Evolutionary conservation across 306 rosid genomes (phyloP).

Genomic region (Vigna radiata): DNA sequence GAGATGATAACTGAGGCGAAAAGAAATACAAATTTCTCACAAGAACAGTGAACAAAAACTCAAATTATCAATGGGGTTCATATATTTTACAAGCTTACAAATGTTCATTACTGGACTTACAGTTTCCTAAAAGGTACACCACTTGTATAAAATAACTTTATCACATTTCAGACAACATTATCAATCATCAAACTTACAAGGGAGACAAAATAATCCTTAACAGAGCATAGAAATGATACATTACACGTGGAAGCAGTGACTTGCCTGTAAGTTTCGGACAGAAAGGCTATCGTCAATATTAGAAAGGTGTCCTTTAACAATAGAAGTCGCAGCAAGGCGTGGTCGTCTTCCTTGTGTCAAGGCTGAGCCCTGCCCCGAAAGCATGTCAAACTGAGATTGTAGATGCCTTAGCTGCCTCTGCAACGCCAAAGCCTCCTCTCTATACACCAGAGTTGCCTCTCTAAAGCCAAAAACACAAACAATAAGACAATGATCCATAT

Average conservation of each 20-base stretch:
- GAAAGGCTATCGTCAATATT: conserved; percentile 83
- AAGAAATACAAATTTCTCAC: conserved; percentile 1
- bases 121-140: conserved; percentile 9
- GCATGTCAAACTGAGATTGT: conserved; percentile 88
- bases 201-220: background rate
- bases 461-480: conserved; percentile 47
- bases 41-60: background rate
- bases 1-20: conserved; percentile 14
- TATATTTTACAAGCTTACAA: background rate
- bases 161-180: conserved; percentile 6
- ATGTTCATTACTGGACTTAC: background rate
- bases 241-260: background rate
- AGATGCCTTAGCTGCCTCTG: conserved; percentile 76
- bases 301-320: conserved; percentile 85
- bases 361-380: conserved; percentile 76
- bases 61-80: background rate
- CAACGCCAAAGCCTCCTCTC: conserved; percentile 78
- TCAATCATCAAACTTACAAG: background rate
- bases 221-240: background rate
- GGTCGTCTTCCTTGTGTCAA: conserved; percentile 94
- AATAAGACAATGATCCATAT: background rate
- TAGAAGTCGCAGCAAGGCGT: conserved; percentile 92
- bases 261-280: conserved; percentile 86
- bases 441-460: conserved; percentile 80
- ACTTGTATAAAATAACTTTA: conserved; percentile 25